Evolutionary conservation across 352 stramenopile species (phyloP), one percentile per base, ranked within the genome.

Genomic region (Globisporangium acanthophoron): DNA sequence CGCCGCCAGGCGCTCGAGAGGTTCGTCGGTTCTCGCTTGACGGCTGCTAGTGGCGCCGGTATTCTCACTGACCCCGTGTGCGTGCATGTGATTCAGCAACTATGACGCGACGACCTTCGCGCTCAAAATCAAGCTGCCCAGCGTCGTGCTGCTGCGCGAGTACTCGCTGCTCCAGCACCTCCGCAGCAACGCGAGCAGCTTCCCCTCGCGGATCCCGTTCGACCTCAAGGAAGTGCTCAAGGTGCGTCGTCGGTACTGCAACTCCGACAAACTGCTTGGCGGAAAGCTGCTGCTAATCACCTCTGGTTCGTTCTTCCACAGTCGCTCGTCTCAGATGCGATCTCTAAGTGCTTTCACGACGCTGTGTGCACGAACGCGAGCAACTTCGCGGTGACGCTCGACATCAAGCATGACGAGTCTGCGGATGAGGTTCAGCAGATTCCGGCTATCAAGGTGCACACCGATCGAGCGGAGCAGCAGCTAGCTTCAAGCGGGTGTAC

Each of bases 141-240:
- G 85, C 64, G 69, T 85, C 43, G 74, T 92, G 40, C 48, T 94
- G 35, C 70, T 94, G 55, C 78, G 85, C 44, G 82, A 94, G 65
- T 90, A 88, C 60, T 73, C 81, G 50, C 61, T 94, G 54, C 65
- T 85, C 33, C 71, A 87, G 13, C 74, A 88, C 57, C 64, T 94
- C 56, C 74, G 67, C 27, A 35, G 33, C 12, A 56, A 59, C 21
- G 58, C 81, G 2, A 50, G 52, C 1, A 70, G 73, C 45, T 89
- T 80, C 49, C 35, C 59, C 24, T 57, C 56, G 52, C 65, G 71
- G 24, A 58, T 53, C 15, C 70, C 82, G 4, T 71, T 86, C 37
- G 81, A 92, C 48, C 58, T 90, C 51, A 94, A 94, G 56, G 85
- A 94, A 59, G 71, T 79, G 50, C 68, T 94, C 52, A 91, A 92